phyloP scores from a whole-genome alignment of 2,329 filamentous ascomycete species.

The Paracamarosporium sp. region DNA sequence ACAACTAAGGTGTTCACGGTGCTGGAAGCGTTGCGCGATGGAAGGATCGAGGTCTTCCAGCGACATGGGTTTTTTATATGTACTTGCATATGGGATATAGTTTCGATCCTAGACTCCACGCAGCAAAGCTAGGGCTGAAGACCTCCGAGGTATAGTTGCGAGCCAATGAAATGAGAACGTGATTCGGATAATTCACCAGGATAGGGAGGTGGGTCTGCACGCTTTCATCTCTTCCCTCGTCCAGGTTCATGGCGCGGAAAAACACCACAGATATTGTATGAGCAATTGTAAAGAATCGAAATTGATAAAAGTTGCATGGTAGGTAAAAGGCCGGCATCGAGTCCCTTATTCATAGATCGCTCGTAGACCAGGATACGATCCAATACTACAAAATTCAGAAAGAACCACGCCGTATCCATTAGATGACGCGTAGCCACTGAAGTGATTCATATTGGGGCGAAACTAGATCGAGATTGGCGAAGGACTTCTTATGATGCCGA shows the following conservation, averaged over 20 bases:
- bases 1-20: not conserved
- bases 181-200: not conserved
- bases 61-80: not conserved
- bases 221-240: not conserved
- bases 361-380: not conserved
- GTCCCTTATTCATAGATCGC: no score
- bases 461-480: not conserved
- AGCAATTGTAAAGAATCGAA: not conserved
- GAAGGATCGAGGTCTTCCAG: not conserved
- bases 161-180: slow-evolving; percentile 5
- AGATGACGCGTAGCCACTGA: not conserved
- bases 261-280: not conserved
- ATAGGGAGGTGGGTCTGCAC: slow-evolving; percentile 1
- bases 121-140: not conserved
- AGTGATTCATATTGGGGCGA: not conserved
- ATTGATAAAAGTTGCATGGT: no score
- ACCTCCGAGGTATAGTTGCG: not conserved
- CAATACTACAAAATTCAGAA: not conserved
- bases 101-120: not conserved
- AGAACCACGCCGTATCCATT: not conserved
- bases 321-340: no score
- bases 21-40: not conserved
- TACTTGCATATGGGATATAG: not conserved
- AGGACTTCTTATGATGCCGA: not conserved
- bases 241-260: not conserved